These are phyloP conservation scores for Grigorovia transvaalensis DNA, from an alignment of 805 yeast species.

Conservation along the genomic window DNA sequence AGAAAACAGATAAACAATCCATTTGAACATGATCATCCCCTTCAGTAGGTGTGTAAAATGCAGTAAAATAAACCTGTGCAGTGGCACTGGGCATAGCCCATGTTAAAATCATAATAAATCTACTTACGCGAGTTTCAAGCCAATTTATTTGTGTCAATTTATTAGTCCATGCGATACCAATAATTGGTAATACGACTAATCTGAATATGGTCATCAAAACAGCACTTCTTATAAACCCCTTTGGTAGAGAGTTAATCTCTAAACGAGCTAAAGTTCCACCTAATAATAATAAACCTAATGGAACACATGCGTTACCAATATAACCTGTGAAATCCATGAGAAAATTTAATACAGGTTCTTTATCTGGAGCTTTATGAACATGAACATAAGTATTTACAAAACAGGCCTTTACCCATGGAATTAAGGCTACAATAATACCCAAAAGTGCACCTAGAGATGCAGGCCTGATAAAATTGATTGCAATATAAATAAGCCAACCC, in stretches of 20 bases:
- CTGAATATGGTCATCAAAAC: conserved; percentile 45
- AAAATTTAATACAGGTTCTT: conserved; percentile 72
- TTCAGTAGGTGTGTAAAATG: conserved; percentile 67
- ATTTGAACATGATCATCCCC: conserved; percentile 42
- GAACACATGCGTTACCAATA: conserved; percentile 81
- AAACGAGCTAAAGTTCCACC: conserved; percentile 86
- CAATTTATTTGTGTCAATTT: conserved; percentile 52
- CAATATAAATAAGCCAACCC: conserved; percentile 28
- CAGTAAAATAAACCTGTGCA: conserved; percentile 77
- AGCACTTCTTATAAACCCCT: conserved; percentile 53
- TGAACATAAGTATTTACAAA: conserved; percentile 43
- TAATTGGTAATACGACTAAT: conserved; percentile 62
- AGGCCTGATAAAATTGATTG: conserved; percentile 53
- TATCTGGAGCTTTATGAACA: conserved; percentile 75
- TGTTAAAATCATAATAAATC: conserved; percentile 63
- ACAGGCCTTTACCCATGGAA: conserved; percentile 76
- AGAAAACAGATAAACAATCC: conserved; percentile 67
- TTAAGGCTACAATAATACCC: conserved; percentile 59
- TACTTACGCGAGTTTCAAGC: conserved; percentile 48
- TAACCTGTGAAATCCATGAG: conserved; percentile 72
- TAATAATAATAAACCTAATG: conserved; percentile 67
- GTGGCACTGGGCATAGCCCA: conserved; percentile 86
- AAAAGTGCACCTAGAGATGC: conserved; percentile 61
- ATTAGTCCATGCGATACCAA: conserved; percentile 63
- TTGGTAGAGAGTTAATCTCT: conserved; percentile 45